Base-by-base conservation (phyloP, 805 yeast genomes). In the Zygosaccharomyces rouxii region DNA sequence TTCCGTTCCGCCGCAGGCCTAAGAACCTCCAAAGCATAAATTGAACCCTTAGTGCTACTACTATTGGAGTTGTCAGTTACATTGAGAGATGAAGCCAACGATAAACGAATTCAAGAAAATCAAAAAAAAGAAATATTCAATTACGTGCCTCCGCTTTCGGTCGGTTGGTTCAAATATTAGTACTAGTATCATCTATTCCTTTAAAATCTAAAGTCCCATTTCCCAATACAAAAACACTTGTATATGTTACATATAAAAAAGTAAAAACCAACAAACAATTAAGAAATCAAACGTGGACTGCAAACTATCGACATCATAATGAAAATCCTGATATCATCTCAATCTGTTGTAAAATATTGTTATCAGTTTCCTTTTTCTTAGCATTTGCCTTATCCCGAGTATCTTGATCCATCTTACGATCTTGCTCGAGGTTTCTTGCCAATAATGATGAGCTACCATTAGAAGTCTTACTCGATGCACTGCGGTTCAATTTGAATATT, bases 1-100 rank as follows among this genome's bases (percentile, higher is more conserved):
- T 92, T 94, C 79, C 84, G 97, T 73, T 79, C 88, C 11, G 73
- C 77, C 48, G 87, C 84, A 54, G 95, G 95, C 48, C 67, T 84
- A 54, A 83, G 95, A 77, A 73, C 81, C 45, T 80, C 83, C 50
- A 81, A 81, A 64, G 87, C 88, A 51, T 86, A 70, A 68, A 46
- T 19, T 10, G 19, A 29, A 25, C 18, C 28, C 28, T 25, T 25
- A 25, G 28, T 25, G 9, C 28, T 25, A 25, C 9, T 5, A 25
- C 10, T 25, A 5, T 7, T 25, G 9, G 19, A 28, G 25, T 29
- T 19, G 11, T 22, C 16, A 37, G 35, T 26, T 29, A 14, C n/a
- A 2, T 25, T 25, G 28, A 14, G 21, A 31, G 35, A 31, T 31
- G 35, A 31, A 31, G 21, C 18, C 21, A 18, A 31, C 21, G 21